Evolutionary conservation across 1,284 basidiomycete species (phyloP).

Genomic region (Phylloboletellus chloephorus): DNA sequence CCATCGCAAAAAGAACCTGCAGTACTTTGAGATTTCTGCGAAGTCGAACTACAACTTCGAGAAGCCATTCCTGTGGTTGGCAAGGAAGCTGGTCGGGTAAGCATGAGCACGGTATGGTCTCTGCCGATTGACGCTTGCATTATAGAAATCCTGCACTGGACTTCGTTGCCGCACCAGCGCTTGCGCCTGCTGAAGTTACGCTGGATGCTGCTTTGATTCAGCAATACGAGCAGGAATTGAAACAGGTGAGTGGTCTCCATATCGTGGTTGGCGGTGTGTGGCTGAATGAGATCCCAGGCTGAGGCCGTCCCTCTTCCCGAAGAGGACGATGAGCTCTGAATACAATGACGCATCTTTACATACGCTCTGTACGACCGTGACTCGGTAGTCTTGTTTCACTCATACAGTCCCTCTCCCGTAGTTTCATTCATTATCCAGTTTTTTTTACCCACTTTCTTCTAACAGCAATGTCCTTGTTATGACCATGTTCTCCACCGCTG

Average conservation of each 20-base stretch:
- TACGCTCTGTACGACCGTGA: conserved; percentile 20
- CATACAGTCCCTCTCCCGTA: conserved; percentile 14
- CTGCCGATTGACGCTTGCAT: background rate
- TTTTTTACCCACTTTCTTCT: conserved; percentile 19
- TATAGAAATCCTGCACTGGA: conserved; percentile 82
- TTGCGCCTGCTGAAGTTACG: conserved; percentile 90
- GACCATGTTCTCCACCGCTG: conserved; percentile 15
- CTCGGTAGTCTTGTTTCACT: conserved; percentile 18
- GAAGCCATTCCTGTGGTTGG: conserved; percentile 99
- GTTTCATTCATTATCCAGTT: conserved; percentile 18
- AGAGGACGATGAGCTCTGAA: conserved; percentile 72
- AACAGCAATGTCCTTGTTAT: conserved; percentile 24
- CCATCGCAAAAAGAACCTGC: conserved; percentile 99
- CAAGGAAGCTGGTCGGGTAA: conserved; percentile 94
- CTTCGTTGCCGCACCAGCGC: conserved; percentile 94
- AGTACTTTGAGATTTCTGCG: conserved; percentile 99
- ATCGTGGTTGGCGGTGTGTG: background rate
- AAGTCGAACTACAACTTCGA: conserved; percentile 99
- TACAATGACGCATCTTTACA: conserved; percentile 16
- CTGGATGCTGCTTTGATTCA: conserved; percentile 81
- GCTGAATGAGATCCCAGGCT: conserved; percentile 43
- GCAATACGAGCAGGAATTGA: conserved; percentile 81
- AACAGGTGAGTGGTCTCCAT: conserved; percentile 41
- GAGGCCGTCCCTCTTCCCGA: conserved; percentile 73
- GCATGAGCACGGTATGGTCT: conserved; percentile 27